Evolutionary conservation across 2,329 filamentous ascomycete genomes (phyloP), one percentile per base, ranked within the genome.

Genomic region (Fusarium begoniae): DNA sequence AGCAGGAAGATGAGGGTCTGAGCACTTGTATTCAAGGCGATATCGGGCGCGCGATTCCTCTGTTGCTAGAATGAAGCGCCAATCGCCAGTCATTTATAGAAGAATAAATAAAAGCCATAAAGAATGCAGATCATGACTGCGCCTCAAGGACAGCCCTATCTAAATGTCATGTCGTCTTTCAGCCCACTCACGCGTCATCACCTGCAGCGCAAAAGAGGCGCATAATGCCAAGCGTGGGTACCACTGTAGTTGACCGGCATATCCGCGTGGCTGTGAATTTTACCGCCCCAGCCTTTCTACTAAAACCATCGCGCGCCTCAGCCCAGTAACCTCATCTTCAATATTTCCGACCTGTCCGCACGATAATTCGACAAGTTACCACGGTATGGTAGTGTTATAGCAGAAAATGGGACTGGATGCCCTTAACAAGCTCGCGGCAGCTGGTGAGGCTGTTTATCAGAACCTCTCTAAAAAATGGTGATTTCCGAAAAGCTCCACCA

Each of bases 11-110:
- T 9, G 51, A 58, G 3, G 51, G 63, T 22, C 17, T 76, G 32
- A 77, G 74, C 22, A 77, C 76, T 1, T 77, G 51, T 43, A 67
- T 78, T 6, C 70, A 78, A 12, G 74, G 72, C 1, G 74, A 78
- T 20, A 61, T 75, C 13, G 26, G 54, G 11, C 43, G 28, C 26
- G 65, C 13, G 17, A 22, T 69, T 17, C 66, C 66, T 9, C 8
- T 70, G 0, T 28, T 69, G 0, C 35, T 69, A 8, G 40, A 26
- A 37, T 43, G 4, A 38, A 26, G 5, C 11, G 10, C 10, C 37
- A 30, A 40, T 32, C 8, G 6, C 18, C 13, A 14, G 24, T 18
- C 6, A 48, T 37, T 47, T 37, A n/a, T 28, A 38, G 41, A 58
- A 35, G 22, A 28, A 50, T n/a, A 28, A 28, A 58, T 58, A 50